phyloP scores from a whole-genome alignment of 2,329 filamentous ascomycete species.

The Endoconidiophora polonica region DNA sequence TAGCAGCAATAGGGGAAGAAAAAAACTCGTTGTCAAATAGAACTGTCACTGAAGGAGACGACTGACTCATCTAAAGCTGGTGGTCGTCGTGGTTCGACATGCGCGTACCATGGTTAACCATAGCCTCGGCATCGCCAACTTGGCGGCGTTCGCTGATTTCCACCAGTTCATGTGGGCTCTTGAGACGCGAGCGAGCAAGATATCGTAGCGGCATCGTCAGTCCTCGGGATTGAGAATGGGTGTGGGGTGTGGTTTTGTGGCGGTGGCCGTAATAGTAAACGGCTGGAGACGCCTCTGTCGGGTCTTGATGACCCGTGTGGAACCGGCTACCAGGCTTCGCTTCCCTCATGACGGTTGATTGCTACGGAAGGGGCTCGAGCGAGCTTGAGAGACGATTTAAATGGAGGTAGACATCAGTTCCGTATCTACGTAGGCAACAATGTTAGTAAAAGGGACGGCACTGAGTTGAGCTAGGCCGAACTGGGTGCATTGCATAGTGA shows the following conservation, averaged over 20 bases:
- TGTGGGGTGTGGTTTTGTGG: slow-evolving; percentile 14
- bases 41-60: too few species aligned
- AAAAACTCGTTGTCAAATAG: too few species aligned
- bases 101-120: slow-evolving; percentile 40
- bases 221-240: slow-evolving; percentile 38
- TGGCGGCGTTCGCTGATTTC: slow-evolving; percentile 79
- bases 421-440: slow-evolving; percentile 46
- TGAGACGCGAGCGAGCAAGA: slow-evolving; percentile 51
- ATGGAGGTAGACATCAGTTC: slow-evolving; percentile 95
- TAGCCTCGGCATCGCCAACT: slow-evolving; percentile 71
- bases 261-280: slow-evolving; percentile 17
- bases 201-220: slow-evolving; percentile 44
- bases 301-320: slow-evolving; percentile 19
- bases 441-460: background rate
- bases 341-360: slow-evolving; percentile 77
- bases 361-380: slow-evolving; percentile 91
- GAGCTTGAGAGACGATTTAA: slow-evolving; percentile 90
- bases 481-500: background rate
- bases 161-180: slow-evolving; percentile 25
- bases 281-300: slow-evolving; percentile 22
- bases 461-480: background rate
- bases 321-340: slow-evolving; percentile 11
- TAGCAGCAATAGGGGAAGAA: too few species aligned
- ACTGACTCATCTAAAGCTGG: slow-evolving; percentile 19
- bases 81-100: slow-evolving; percentile 18